Evolutionary conservation across 352 stramenopile genomes (phyloP), one percentile per base, ranked within the genome.

Genomic region (Globisporangium nunn): DNA sequence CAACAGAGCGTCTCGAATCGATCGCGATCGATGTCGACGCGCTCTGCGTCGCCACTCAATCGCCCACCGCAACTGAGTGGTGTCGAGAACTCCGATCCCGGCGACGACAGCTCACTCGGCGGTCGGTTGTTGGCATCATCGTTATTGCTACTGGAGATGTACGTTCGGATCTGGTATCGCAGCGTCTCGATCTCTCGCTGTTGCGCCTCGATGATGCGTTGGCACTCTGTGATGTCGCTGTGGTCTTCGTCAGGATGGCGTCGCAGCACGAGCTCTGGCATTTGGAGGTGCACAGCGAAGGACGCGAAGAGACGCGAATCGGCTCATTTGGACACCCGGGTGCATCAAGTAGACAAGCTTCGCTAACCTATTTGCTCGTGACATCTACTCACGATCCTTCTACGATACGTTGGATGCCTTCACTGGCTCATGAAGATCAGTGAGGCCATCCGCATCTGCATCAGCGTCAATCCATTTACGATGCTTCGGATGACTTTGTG

Each of bases 121-220:
- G 48, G 40, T 48, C 48, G 33, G 50, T 70, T 28, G 35, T 3
- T 31, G 23, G 23, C 23, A 39, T 30, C 5, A 41, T 50, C 46
- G 18, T 29, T n/a, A 15, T 10, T 14, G 29, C 23, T 18, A 4
- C 6, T 14, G 6, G n/a, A 33, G 51, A 43, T 18, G 29, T 41
- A 8, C 12, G 37, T 31, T 4, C 50, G 46, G 15, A 71, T 18
- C 47, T 58, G 55, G 17, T 52, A 43, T n/a, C 69, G 66, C 43
- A 82, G 58, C 11, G 61, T 43, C 54, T 81, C 65, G 40, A 82
- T 72, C 70, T 83, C 65, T 37, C 49, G 68, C 64, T 84, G 76
- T 61, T 81, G 76, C 6, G 41, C 56, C 61, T 82, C 74, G 23
- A 82, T 51, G 40, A 82, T 65, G 23, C 59, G 52, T 41, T 77